Conservation (phyloP, 2,329 filamentous ascomycete genomes). For the Colletotrichum falcatum region DNA sequence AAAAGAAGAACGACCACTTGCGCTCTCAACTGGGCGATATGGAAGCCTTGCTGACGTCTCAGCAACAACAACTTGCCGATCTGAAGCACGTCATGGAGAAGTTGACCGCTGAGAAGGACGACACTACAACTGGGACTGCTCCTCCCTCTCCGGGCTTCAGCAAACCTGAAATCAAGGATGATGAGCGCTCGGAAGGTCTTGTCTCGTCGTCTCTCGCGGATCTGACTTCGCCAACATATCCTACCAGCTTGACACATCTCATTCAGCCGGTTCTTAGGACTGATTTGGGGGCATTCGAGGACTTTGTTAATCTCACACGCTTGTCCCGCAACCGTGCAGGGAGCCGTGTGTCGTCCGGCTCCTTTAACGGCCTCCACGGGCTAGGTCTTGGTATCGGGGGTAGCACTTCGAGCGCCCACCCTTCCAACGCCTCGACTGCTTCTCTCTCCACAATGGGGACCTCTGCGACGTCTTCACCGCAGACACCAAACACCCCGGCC, state of each 20-base stretch:
- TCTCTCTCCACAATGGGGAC: slow-evolving; percentile 65
- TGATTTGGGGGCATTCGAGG: slow-evolving; percentile 84
- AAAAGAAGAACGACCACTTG: slow-evolving; percentile 89
- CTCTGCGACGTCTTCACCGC: slow-evolving; percentile 65
- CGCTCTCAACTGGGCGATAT: slow-evolving; percentile 88
- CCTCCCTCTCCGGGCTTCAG: slow-evolving; percentile 85
- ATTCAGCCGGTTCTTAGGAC: slow-evolving; percentile 85
- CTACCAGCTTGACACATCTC: slow-evolving; percentile 83
- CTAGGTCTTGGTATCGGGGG: slow-evolving; percentile 60
- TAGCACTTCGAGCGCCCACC: slow-evolving; percentile 59
- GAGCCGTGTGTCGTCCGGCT: slow-evolving; percentile 75
- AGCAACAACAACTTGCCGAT: slow-evolving; percentile 92
- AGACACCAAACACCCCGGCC: slow-evolving; percentile 69
- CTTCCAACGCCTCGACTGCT: slow-evolving; percentile 70
- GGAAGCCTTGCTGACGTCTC: slow-evolving; percentile 84
- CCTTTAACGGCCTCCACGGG: slow-evolving; percentile 66
- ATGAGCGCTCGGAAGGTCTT: slow-evolving; percentile 53
- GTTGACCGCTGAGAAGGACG: slow-evolving; percentile 80
- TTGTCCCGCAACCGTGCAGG: slow-evolving; percentile 70
- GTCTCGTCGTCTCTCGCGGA: slow-evolving; percentile 56
- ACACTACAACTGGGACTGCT: slow-evolving; percentile 77
- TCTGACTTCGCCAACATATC: slow-evolving; percentile 64
- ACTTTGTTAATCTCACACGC: slow-evolving; percentile 83
- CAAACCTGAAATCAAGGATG: slow-evolving; percentile 72
- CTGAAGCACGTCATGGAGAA: slow-evolving; percentile 93